Evolutionary conservation across 2,329 filamentous ascomycete species (phyloP), one percentile per base, ranked within the genome.

Genomic region (Zalaria obscura): DNA sequence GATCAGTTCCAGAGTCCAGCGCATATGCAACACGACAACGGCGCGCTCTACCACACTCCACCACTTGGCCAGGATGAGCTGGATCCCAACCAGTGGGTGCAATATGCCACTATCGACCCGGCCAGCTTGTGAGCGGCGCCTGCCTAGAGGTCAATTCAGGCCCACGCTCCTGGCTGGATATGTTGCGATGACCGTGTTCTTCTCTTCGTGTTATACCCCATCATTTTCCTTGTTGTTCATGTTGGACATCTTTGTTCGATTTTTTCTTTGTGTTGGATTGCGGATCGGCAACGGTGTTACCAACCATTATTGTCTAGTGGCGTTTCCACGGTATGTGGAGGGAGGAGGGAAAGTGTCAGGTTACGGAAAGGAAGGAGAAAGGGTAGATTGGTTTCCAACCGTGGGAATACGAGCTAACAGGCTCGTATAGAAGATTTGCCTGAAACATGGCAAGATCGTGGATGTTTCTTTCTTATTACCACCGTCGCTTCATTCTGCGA

Each of bases 51-150:
- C 27, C 44, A 48, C n/a, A 45, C 39, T 26, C 51, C 55, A 55
- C 46, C 65, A 58, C 3, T 64, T 60, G 4, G 55, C 55, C 45
- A 44, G n/a, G 50, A 54, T 28, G 52, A 53, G 28, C 49, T 55
- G 29, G 64, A 68, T 48, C 65, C 68, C 62, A 59, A 66, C 39
- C 63, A 62, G 35, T 56, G 66, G 44, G 64, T 66, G 42, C 62
- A 65, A 50, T 68, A 65, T 47, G 61, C 62, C 48, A 65, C 64
- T 39, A 62, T 69, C 41, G 66, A 69, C 47, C 65, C 65, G 28
- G 55, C 61, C 11, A 63, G 61, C 45, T 49, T 64, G 39, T 64
- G 58, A 47, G 57, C 58, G 36, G 56, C 60, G 45, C 52, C 25
- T 33, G 31, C 39, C 33, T 28, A 8, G 11, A 5, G 27, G 11